phyloP scores from a whole-genome alignment of 2,329 filamentous ascomycete species.

The Amylocarpus encephaloides region DNA sequence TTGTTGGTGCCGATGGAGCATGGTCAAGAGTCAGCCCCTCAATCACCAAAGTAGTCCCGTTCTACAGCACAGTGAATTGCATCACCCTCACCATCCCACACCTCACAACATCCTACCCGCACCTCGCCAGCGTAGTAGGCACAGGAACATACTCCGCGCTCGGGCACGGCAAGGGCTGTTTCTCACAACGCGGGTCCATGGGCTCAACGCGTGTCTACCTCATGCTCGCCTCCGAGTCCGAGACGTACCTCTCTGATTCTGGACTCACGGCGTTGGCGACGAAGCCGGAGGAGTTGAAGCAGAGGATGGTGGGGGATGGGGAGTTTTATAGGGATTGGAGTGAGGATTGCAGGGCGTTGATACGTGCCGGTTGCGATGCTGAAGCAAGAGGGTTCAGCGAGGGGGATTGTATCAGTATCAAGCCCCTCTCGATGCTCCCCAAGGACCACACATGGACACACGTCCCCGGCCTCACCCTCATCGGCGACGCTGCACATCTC shows the following conservation, averaged over 20 bases:
- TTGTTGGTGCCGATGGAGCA: slow-evolving; percentile 37
- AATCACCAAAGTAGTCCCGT: slow-evolving; percentile 30
- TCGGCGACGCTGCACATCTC: slow-evolving; percentile 46
- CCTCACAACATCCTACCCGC: slow-evolving; percentile 31
- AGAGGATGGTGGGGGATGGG: slow-evolving; percentile 6
- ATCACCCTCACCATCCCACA: slow-evolving; percentile 25
- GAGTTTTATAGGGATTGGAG: slow-evolving; percentile 12
- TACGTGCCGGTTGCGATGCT: slow-evolving; percentile 18
- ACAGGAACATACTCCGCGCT: slow-evolving; percentile 32
- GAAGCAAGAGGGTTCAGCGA: slow-evolving; percentile 8
- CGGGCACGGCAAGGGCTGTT: slow-evolving; percentile 4
- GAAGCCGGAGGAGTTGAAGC: slow-evolving; percentile 2
- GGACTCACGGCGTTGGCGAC: slow-evolving; percentile 8
- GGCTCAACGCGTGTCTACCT: background rate
- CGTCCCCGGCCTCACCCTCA: slow-evolving; percentile 36
- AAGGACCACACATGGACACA: slow-evolving; percentile 15
- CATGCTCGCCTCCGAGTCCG: slow-evolving; percentile 21
- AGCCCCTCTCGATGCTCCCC: slow-evolving; percentile 18
- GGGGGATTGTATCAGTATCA: slow-evolving; percentile 15
- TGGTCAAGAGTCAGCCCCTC: slow-evolving; percentile 35
- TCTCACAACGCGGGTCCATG: background rate
- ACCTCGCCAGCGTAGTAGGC: slow-evolving; percentile 34
- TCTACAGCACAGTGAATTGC: slow-evolving; percentile 32
- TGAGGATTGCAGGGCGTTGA: slow-evolving; percentile 16
- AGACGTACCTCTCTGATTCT: slow-evolving; percentile 25